These are phyloP conservation scores for Avena insularis DNA, from an alignment of 176 grass and related monocot species.

Conservation along the genomic window DNA sequence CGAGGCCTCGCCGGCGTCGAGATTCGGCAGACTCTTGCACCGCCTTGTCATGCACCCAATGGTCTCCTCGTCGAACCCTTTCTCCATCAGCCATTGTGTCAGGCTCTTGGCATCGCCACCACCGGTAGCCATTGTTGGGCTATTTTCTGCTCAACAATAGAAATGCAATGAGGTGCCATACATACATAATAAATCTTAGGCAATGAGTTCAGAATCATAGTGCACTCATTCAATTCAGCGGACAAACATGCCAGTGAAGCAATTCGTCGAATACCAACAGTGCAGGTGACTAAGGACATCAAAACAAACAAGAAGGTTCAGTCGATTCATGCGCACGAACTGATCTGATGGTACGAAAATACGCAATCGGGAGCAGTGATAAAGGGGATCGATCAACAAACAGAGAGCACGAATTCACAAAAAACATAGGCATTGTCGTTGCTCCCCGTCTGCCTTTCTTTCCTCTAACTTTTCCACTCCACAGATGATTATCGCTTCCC, in stretches of 20 bases:
- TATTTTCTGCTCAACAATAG: not conserved
- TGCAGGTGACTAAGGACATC: not conserved
- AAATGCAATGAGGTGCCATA: not conserved
- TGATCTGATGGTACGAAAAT: not conserved
- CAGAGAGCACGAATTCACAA: not conserved
- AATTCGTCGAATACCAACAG: conserved; percentile 44
- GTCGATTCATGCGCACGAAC: not conserved
- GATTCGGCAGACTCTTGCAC: conserved; percentile 66
- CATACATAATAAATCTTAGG: not conserved
- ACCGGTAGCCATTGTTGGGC: conserved; percentile 40
- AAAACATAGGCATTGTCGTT: not conserved
- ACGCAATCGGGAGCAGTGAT: not conserved
- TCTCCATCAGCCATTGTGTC: conserved; percentile 69
- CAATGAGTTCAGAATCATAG: not conserved
- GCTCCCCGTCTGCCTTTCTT: no score
- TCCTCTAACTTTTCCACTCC: not conserved
- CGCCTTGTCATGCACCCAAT: conserved; percentile 63
- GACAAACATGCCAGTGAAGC: not conserved
- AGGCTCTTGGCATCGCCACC: conserved; percentile 50
- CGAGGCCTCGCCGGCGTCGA: conserved; percentile 58
- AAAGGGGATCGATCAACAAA: not conserved
- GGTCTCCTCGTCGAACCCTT: conserved; percentile 75
- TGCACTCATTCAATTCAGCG: not conserved
- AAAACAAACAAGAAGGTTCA: not conserved
- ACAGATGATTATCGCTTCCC: not conserved